phyloP scores from a whole-genome alignment of 2,329 filamentous ascomycete species.

The Sporothrix curviconia region DNA sequence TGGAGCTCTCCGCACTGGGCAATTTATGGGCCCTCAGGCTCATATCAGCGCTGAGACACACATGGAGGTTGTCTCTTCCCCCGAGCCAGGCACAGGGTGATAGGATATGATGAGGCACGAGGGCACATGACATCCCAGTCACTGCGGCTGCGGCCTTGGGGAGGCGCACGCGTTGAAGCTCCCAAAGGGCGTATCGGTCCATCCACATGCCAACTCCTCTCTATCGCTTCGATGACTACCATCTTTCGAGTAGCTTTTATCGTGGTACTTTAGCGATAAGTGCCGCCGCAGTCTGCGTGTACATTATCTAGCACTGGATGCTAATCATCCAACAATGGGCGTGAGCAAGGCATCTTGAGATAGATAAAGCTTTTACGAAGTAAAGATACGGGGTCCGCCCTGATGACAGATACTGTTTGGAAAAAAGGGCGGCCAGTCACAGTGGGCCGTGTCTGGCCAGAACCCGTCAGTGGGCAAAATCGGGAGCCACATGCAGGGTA shows the following conservation, averaged over 20 bases:
- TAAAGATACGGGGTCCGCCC: too few relatives aligned
- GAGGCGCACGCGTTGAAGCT: not conserved
- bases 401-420: not conserved
- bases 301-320: too few relatives aligned
- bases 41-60: slow-evolving; percentile 6
- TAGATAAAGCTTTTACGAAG: too few relatives aligned
- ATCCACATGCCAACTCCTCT: too few relatives aligned
- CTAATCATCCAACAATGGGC: too few relatives aligned
- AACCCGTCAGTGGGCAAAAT: slow-evolving; percentile 7
- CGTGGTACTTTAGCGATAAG: too few relatives aligned
- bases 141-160: not conserved
- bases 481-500: slow-evolving; percentile 7
- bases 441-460: not conserved
- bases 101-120: not conserved
- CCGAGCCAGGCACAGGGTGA: not conserved
- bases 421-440: slow-evolving; percentile 1
- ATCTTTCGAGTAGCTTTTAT: too few relatives aligned
- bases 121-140: slow-evolving; percentile 8
- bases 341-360: too few relatives aligned
- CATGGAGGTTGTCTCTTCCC: not conserved
- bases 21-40: slow-evolving; percentile 1
- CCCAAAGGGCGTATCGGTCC: not conserved
- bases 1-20: slow-evolving; percentile 7
- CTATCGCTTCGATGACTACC: too few relatives aligned
- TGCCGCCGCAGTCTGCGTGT: too few relatives aligned